phyloP scores from a whole-genome alignment of 805 yeast species.

The Ogataea nakhonphanomensis region DNA sequence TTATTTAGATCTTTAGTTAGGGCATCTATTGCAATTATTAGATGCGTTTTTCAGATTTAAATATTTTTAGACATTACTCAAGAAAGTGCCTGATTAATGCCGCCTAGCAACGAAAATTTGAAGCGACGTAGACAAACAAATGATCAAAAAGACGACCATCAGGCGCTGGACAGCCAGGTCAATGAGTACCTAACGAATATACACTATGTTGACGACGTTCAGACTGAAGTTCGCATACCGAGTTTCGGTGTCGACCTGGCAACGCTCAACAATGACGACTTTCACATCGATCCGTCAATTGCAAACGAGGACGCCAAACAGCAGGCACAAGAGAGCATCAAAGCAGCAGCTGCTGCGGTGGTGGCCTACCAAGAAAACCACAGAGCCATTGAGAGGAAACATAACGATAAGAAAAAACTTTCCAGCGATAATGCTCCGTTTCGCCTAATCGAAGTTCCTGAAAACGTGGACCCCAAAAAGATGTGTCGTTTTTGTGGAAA shows the following conservation, averaged over 20 bases:
- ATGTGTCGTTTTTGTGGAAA: constrained; percentile 52
- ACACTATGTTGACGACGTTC: constrained; percentile 23
- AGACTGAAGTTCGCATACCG: constrained; percentile 17
- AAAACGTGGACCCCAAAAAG: constrained; percentile 32
- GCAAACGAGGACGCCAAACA: constrained; percentile 12
- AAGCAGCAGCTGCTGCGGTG: constrained; percentile 25
- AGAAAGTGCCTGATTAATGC: constrained; percentile 1
- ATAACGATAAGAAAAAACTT: constrained; percentile 3
- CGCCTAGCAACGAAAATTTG: not conserved
- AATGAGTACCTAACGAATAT: constrained; percentile 28
- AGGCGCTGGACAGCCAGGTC: constrained; percentile 27
- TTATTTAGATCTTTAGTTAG: not conserved
- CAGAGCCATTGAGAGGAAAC: constrained; percentile 2
- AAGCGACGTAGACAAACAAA: constrained; percentile 5
- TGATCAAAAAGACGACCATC: constrained; percentile 25
- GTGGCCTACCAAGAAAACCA: constrained; percentile 18
- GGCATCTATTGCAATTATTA: too few species aligned
- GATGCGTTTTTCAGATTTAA: too few species aligned
- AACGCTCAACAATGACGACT: constrained; percentile 22
- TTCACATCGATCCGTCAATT: constrained; percentile 27
- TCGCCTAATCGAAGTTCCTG: constrained; percentile 21
- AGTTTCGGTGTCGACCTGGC: constrained; percentile 25
- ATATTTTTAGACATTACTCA: too few species aligned
- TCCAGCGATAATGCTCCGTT: constrained; percentile 1
- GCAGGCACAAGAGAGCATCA: constrained; percentile 15